phyloP scores from a whole-genome alignment of 345 rosid species.

The Lagerstroemia speciosa region DNA sequence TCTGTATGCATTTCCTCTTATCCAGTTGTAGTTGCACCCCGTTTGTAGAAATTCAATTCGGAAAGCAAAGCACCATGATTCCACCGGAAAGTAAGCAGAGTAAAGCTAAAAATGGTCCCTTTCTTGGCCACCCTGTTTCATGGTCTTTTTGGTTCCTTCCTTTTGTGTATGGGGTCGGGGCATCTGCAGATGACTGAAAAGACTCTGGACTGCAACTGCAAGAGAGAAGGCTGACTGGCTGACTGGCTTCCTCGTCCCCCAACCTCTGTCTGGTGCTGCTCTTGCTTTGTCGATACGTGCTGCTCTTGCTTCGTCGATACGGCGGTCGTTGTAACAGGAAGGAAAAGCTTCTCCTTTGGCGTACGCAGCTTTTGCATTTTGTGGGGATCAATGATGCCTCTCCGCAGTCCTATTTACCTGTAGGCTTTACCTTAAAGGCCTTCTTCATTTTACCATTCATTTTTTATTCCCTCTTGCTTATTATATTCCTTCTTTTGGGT shows the following conservation, averaged over 20 bases:
- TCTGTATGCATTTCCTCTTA: not conserved
- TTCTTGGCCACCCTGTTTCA: not conserved
- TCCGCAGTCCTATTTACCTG: not conserved
- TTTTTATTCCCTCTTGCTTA: constrained; percentile 1
- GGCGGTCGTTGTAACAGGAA: not conserved
- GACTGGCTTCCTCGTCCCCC: not conserved
- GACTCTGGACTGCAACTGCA: not conserved
- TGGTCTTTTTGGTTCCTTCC: too few species aligned
- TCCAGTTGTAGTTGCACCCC: not conserved
- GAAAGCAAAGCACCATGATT: not conserved
- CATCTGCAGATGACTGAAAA: not conserved
- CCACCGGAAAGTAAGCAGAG: not conserved
- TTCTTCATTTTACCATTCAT: not conserved
- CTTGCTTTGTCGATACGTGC: not conserved
- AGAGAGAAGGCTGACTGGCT: not conserved
- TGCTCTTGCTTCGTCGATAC: not conserved
- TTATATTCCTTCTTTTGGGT: not conserved
- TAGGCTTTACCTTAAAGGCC: not conserved
- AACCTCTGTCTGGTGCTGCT: not conserved
- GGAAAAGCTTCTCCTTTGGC: not conserved
- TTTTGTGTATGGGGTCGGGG: not conserved
- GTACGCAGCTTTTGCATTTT: not conserved
- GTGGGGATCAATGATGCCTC: not conserved
- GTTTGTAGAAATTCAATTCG: not conserved
- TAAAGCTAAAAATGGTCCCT: not conserved